Conservation (phyloP, 2,329 filamentous ascomycete genomes). For the Nemania diffusa region DNA sequence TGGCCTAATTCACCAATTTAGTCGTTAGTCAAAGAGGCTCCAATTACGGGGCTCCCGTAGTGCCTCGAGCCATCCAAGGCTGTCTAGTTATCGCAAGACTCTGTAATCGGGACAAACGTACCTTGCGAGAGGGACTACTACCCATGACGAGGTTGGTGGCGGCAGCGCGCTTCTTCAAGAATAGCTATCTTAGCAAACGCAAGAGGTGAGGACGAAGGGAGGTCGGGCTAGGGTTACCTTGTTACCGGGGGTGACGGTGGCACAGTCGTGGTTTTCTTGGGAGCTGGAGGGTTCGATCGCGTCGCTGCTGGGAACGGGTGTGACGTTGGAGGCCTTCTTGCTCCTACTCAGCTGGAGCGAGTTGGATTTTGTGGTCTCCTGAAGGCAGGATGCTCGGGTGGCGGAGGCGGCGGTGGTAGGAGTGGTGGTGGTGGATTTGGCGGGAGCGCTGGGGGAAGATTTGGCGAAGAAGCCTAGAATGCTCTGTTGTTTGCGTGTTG, state of each 20-base stretch:
- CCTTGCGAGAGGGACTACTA: conserved; percentile 85
- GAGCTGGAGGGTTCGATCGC: conserved; percentile 73
- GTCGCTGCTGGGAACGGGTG: conserved; percentile 85
- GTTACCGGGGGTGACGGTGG: conserved; percentile 44
- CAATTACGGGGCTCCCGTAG: background rate
- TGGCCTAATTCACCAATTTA: conserved; percentile 53
- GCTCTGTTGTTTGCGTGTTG: conserved; percentile 73
- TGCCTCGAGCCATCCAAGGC: too few relatives aligned
- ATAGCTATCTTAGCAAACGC: conserved; percentile 54
- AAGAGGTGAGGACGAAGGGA: conserved; percentile 57
- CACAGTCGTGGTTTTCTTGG: conserved; percentile 68
- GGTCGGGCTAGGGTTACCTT: conserved; percentile 65
- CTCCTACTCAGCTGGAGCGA: conserved; percentile 52
- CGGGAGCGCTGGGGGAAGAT: conserved; percentile 47
- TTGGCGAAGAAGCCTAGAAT: conserved; percentile 86
- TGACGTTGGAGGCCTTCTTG: conserved; percentile 60
- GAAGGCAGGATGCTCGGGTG: conserved; percentile 53
- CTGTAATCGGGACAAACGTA: conserved; percentile 51
- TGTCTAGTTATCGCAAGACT: background rate
- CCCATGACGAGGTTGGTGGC: conserved; percentile 54
- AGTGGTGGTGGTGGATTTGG: conserved; percentile 39
- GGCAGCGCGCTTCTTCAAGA: conserved; percentile 54
- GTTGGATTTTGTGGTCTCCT: conserved; percentile 61
- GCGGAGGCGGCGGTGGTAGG: conserved; percentile 36
- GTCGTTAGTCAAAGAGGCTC: background rate